Conservation (phyloP, 164 flowering plant species). For the Aristolochia fimbriata region DNA sequence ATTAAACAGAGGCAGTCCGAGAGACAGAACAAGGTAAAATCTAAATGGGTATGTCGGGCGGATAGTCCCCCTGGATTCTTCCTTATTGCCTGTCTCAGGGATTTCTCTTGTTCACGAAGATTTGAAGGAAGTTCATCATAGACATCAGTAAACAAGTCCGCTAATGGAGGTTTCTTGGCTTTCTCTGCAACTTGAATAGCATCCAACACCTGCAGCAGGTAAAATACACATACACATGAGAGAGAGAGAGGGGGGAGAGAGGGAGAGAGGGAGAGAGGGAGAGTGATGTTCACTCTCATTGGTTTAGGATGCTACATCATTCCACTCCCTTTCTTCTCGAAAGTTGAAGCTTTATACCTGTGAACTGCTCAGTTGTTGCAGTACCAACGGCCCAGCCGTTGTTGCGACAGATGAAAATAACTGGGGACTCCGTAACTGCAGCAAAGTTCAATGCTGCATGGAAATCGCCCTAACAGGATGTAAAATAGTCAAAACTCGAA, state of each 20-base stretch:
- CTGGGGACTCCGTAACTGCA: constrained; percentile 80
- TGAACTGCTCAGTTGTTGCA: constrained; percentile 69
- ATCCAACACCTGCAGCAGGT: constrained; percentile 31
- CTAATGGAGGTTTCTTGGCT: constrained; percentile 42
- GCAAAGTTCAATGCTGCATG: constrained; percentile 91
- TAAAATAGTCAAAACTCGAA: constrained; percentile 10
- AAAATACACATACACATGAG: no score
- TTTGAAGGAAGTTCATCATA: constrained; percentile 39
- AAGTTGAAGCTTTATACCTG: constrained; percentile 34
- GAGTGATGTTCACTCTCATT: no score
- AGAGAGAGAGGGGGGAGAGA: no score
- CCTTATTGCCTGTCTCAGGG: constrained; percentile 27
- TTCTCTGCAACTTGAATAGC: constrained; percentile 58
- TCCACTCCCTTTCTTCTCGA: no score
- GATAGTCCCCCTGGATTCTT: constrained; percentile 45
- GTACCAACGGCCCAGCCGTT: constrained; percentile 85
- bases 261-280: neutral
- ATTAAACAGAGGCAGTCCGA: no score
- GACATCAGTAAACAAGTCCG: constrained; percentile 52
- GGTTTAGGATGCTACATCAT: no score
- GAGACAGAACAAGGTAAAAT: neutral
- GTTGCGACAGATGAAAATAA: constrained; percentile 27
- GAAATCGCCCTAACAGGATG: constrained; percentile 71
- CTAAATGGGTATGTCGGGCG: constrained; percentile 36
- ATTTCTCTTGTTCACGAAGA: constrained; percentile 46